Percentiles rank a stretch among this genome's conserved stretches.
Conservation (phyloP, 768 basidiomycete species). For the Mrakia hoshinonis region DNA sequence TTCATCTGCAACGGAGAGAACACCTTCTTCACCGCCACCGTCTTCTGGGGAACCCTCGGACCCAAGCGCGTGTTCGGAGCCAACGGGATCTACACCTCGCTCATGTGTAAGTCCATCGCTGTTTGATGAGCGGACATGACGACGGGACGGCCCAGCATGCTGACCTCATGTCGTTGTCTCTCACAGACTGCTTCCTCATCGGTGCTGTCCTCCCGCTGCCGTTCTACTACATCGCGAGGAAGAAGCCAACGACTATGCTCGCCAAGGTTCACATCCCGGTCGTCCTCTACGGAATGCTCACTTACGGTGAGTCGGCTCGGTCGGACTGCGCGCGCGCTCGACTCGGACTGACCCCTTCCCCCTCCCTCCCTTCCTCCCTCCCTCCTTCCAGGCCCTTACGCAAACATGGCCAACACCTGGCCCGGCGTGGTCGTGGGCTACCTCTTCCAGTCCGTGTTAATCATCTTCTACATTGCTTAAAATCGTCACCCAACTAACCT, state of each 20-base stretch:
- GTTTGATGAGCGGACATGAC: slow-evolving; percentile 38
- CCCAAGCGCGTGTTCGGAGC: slow-evolving; percentile 42
- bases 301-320: too few species aligned
- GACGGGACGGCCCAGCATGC: not conserved
- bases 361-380: not conserved
- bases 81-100: slow-evolving; percentile 44
- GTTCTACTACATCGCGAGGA: slow-evolving; percentile 58
- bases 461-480: not conserved
- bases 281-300: not conserved
- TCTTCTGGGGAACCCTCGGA: slow-evolving; percentile 43
- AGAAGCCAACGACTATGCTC: slow-evolving; percentile 46
- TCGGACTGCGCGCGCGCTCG: too few species aligned
- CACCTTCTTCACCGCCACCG: slow-evolving; percentile 44
- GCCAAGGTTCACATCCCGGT: slow-evolving; percentile 16
- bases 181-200: slow-evolving; percentile 57
- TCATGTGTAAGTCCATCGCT: slow-evolving; percentile 54
- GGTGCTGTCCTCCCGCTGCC: slow-evolving; percentile 67
- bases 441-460: slow-evolving; percentile 31
- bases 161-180: too few species aligned
- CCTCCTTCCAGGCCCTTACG: not conserved
- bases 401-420: slow-evolving; percentile 33
- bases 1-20: slow-evolving; percentile 33
- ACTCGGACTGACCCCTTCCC: not conserved
- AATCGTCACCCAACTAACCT: not conserved
- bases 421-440: slow-evolving; percentile 33